A percentile compares a stretch with the other conserved stretches of the same genome.
These are phyloP conservation scores for Aspergillus viridinutans DNA, from an alignment of 2,329 filamentous ascomycete species.

Conservation along the genomic window DNA sequence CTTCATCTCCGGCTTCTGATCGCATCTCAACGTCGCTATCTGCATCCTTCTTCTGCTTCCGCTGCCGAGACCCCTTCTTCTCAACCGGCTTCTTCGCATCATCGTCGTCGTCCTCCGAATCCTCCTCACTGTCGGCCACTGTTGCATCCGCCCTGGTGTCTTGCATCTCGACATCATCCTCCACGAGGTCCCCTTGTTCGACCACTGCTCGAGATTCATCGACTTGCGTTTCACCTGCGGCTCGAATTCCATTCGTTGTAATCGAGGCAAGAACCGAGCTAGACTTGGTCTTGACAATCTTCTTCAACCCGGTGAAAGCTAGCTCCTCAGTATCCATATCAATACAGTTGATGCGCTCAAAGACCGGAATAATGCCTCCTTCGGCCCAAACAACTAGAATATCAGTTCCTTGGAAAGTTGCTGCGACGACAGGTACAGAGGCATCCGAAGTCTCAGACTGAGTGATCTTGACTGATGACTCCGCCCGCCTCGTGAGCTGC, in stretches of 20 bases:
- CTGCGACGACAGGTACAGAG: conserved; percentile 41
- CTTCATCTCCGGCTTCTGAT: conserved; percentile 29
- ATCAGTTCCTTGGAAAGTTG: conserved; percentile 43
- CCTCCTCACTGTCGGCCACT: conserved; percentile 21
- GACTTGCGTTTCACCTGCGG: conserved; percentile 48
- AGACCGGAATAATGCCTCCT: conserved; percentile 47
- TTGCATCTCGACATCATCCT: conserved; percentile 41
- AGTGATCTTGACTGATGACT: conserved; percentile 43
- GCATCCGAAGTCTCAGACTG: conserved; percentile 38
- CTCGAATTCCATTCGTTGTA: conserved; percentile 51
- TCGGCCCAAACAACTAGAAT: conserved; percentile 47
- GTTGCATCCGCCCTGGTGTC: conserved; percentile 35
- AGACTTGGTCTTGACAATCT: conserved; percentile 42
- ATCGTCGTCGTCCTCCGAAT: conserved; percentile 19
- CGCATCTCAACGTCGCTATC: conserved; percentile 27
- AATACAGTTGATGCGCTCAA: conserved; percentile 47
- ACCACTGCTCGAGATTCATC: conserved; percentile 57
- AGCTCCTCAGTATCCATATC: conserved; percentile 43
- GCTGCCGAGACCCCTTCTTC: conserved; percentile 14
- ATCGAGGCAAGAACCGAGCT: conserved; percentile 43
- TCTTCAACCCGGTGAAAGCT: conserved; percentile 41
- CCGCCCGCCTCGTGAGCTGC: conserved; percentile 43
- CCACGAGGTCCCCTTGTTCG: conserved; percentile 44
- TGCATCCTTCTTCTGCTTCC: conserved; percentile 11
- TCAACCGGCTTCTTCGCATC: conserved; percentile 16